phyloP scores from a whole-genome alignment of 2,329 filamentous ascomycete species.

The Monilinia aucupariae region DNA sequence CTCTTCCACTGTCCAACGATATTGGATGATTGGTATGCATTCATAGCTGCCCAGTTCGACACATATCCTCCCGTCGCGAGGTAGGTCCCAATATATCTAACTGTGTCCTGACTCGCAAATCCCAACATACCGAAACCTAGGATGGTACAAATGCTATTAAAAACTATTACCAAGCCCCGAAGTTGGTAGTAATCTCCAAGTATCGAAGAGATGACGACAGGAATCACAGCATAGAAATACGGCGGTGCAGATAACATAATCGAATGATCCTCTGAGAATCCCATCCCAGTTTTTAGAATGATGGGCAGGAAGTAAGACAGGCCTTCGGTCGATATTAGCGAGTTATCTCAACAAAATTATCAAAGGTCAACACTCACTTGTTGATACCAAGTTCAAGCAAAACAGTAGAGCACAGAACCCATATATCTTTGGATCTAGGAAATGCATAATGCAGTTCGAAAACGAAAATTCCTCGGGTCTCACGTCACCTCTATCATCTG shows the following conservation, averaged over 20 bases:
- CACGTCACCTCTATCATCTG: conserved; percentile 54
- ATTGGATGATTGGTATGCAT: conserved; percentile 84
- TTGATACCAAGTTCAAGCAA: conserved; percentile 65
- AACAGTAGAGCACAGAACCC: conserved; percentile 57
- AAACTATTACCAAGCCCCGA: conserved; percentile 32
- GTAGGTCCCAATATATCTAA: conserved; percentile 38
- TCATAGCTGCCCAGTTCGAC: conserved; percentile 68
- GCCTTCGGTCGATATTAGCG: conserved; percentile 36
- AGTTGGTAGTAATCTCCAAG: conserved; percentile 54
- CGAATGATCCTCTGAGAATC: conserved; percentile 46
- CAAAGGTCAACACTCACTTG: conserved; percentile 35
- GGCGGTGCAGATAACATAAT: conserved; percentile 53
- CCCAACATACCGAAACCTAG: conserved; percentile 33
- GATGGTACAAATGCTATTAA: conserved; percentile 32
- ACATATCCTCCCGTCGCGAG: conserved; percentile 64
- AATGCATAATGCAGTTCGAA: conserved; percentile 48
- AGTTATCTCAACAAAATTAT: not conserved
- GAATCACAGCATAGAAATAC: conserved; percentile 44
- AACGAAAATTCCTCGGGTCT: conserved; percentile 50
- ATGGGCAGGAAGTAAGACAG: conserved; percentile 77
- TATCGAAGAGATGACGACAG: conserved; percentile 45
- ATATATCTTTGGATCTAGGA: conserved; percentile 55
- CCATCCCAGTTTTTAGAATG: conserved; percentile 57
- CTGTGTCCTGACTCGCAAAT: conserved; percentile 28
- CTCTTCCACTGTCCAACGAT: conserved; percentile 86